Conservation (phyloP, 225 moss, liverwort and hornwort genomes). For the Physcomitrium patens region DNA sequence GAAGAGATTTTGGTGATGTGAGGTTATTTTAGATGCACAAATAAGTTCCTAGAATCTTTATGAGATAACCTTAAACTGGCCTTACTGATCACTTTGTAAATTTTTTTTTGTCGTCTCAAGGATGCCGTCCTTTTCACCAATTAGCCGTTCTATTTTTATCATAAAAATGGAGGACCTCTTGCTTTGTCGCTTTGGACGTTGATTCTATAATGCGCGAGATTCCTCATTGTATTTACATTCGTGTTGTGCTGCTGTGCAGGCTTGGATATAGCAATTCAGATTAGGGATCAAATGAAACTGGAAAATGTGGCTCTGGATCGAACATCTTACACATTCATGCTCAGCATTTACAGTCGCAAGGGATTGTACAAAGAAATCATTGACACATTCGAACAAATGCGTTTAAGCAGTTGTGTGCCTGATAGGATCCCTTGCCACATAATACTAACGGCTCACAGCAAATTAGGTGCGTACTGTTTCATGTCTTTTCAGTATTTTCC, state of each 20-base stretch:
- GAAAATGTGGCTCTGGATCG: slow-evolving; percentile 80
- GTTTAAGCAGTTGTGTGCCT: slow-evolving; percentile 57
- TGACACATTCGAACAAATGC: slow-evolving; percentile 76
- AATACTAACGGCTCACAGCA: slow-evolving; percentile 82
- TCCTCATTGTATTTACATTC: slow-evolving; percentile 1
- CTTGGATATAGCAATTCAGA: slow-evolving; percentile 66
- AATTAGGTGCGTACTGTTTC: slow-evolving; percentile 65
- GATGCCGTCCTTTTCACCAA: background rate
- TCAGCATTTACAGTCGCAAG: slow-evolving; percentile 86
- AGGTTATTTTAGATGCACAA: too few species aligned
- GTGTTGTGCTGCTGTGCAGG: slow-evolving; percentile 41
- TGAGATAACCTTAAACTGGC: background rate
- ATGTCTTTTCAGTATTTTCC: background rate
- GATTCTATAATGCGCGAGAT: slow-evolving; percentile 2
- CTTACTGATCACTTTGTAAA: background rate
- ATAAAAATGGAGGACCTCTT: background rate
- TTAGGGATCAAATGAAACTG: slow-evolving; percentile 78
- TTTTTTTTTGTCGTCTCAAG: background rate
- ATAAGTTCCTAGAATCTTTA: too few species aligned
- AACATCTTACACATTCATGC: slow-evolving; percentile 81
- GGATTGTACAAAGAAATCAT: slow-evolving; percentile 76
- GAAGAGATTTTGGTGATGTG: too few species aligned
- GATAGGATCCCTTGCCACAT: slow-evolving; percentile 79
- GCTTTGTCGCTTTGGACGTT: background rate
- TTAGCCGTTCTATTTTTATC: background rate